phyloP scores from a whole-genome alignment of 2,329 filamentous ascomycete species.

The Xylaria sp. region DNA sequence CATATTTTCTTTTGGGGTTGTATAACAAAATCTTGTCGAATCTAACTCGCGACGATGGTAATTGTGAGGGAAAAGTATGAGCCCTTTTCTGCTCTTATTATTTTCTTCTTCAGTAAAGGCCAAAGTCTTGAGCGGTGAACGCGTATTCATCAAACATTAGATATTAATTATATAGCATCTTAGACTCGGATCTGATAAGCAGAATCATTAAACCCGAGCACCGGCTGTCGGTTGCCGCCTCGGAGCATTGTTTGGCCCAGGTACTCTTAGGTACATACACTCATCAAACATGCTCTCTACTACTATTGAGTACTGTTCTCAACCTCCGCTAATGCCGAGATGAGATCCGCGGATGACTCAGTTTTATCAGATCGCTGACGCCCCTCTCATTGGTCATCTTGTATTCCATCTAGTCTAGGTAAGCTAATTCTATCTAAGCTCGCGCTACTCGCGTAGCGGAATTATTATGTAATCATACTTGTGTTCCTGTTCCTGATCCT shows the following conservation, averaged over 20 bases:
- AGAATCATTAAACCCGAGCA: conserved; percentile 20
- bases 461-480: neutral
- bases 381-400: conserved; percentile 20
- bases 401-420: neutral
- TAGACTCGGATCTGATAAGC: conserved; percentile 35
- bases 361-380: conserved; percentile 30
- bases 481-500: no score
- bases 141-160: neutral
- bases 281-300: neutral
- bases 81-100: neutral
- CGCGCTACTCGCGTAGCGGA: neutral
- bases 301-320: conserved; percentile 14
- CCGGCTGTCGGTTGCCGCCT: conserved; percentile 14
- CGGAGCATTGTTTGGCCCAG: conserved; percentile 18
- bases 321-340: conserved; percentile 27
- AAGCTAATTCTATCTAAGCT: neutral
- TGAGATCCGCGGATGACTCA: conserved; percentile 20
- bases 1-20: conserved; percentile 34
- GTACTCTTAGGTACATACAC: conserved; percentile 14
- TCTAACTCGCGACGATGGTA: neutral
- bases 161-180: conserved; percentile 6
- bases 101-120: neutral
- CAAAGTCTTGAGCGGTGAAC: neutral
- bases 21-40: neutral
- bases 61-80: neutral